Evolutionary conservation across 129 eudicot genomes (phyloP).

Genomic region (Tagetes patula): DNA sequence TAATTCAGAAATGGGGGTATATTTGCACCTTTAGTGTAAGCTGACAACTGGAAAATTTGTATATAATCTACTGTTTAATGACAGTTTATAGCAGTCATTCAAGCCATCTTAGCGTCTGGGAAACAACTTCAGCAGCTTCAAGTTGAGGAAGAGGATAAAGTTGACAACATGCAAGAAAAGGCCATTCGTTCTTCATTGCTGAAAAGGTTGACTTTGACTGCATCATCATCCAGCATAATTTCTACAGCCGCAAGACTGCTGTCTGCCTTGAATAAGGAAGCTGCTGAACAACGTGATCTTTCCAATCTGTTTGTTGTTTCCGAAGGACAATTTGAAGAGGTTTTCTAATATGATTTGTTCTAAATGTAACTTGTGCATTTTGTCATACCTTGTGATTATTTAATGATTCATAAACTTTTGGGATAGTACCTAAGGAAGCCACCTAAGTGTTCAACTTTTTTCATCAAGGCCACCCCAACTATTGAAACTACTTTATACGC

Average conservation of each 20-base stretch:
- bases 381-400: slow-evolving; percentile 7
- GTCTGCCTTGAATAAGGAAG: slow-evolving; percentile 77
- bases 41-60: background rate
- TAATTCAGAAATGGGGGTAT: background rate
- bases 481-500: background rate
- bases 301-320: slow-evolving; percentile 56
- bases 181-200: slow-evolving; percentile 55
- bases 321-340: slow-evolving; percentile 76
- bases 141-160: slow-evolving; percentile 41
- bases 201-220: slow-evolving; percentile 65
- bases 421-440: background rate
- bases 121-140: slow-evolving; percentile 72
- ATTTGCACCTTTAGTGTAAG: background rate
- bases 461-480: background rate
- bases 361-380: background rate
- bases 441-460: background rate
- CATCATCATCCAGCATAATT: slow-evolving; percentile 71
- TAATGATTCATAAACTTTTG: background rate
- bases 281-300: slow-evolving; percentile 72
- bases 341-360: slow-evolving; percentile 23
- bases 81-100: slow-evolving; percentile 79
- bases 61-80: slow-evolving; percentile 16
- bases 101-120: slow-evolving; percentile 72
- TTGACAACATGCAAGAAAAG: slow-evolving; percentile 16
- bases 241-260: slow-evolving; percentile 56